Base-by-base conservation (phyloP, 768 basidiomycete genomes). In the Lentinus tigrinus region DNA sequence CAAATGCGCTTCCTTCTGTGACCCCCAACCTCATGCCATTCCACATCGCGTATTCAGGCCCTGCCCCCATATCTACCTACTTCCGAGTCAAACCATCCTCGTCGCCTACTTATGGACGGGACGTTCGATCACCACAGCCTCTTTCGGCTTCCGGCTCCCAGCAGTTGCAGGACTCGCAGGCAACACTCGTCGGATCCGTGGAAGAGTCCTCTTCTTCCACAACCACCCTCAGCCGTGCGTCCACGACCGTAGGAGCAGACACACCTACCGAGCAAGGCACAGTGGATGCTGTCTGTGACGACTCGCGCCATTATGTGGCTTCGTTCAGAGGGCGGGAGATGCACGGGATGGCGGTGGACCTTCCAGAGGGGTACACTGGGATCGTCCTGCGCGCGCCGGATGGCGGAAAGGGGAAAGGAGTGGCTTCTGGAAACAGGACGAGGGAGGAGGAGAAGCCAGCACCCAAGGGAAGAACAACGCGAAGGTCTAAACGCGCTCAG, bases 1-100 rank as follows among this genome's bases (percentile, higher is more conserved):
- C 47, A 27, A 24, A 1, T 31, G 31, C 31, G 31, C 38, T 48
- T 6, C 16, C 51, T 2, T 6, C n/a, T 2, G 17, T 39, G 47
- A 75, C 73, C 2, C 90, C 89, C 1, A 79, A 85, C 67, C 78
- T 95, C 28, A 91, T 95, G 89, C 92, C 92, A 4, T 94, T 95
- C 61, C 84, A 88, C 63, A 85, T 93, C 47, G 72, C 78, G 13
- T 84, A 91, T 70, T 76, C 79, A 10, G 92, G 92, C 0, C 78
- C 80, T 19, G 91, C 91, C 1, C 84, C 86, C 5, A 75, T 93
- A 17, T 87, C 87, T 3, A 86, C 87, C 5, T 94, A 86, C 70
- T 85, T 93, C 70, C 80, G 79, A 44, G 76, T 86, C 52, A 79
- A 78, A 53, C 70, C 75, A 3, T 67, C 66, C n/a, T 69, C 70